phyloP scores from a whole-genome alignment of 2,329 filamentous ascomycete species.

The Scorias spongiosa region DNA sequence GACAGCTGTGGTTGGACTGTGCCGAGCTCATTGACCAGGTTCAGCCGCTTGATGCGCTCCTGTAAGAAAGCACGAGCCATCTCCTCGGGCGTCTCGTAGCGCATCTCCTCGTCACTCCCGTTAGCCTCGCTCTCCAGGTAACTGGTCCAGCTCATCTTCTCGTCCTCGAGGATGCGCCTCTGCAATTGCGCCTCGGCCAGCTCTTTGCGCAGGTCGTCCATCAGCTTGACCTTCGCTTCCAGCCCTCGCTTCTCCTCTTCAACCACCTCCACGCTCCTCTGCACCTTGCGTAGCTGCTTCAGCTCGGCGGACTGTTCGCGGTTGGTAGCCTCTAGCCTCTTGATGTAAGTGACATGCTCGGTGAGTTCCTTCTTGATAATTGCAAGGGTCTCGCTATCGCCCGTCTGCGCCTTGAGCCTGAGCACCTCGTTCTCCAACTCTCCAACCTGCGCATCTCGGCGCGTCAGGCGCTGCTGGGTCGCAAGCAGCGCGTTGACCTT shows the following conservation, averaged over 20 bases:
- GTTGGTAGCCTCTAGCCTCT: conserved; percentile 64
- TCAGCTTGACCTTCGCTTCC: conserved; percentile 59
- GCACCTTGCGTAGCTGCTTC: conserved; percentile 62
- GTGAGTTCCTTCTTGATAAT: conserved; percentile 78
- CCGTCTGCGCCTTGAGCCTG: conserved; percentile 69
- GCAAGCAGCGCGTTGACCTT: conserved; percentile 43
- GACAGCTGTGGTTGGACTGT: conserved; percentile 61
- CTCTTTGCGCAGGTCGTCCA: conserved; percentile 60
- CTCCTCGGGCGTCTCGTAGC: conserved; percentile 78
- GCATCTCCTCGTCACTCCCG: conserved; percentile 28
- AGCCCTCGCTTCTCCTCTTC: conserved; percentile 87
- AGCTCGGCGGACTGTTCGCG: conserved; percentile 67
- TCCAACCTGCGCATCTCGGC: conserved; percentile 56
- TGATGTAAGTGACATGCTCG: conserved; percentile 85
- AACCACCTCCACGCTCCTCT: conserved; percentile 81
- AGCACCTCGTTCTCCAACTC: conserved; percentile 71
- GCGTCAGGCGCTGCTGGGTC: conserved; percentile 50
- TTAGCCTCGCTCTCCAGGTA: conserved; percentile 59
- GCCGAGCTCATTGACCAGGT: conserved; percentile 68
- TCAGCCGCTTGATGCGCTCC: conserved; percentile 64
- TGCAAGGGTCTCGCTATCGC: conserved; percentile 69
- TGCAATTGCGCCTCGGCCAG: conserved; percentile 47
- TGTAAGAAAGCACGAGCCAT: conserved; percentile 72
- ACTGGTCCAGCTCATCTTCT: conserved; percentile 71
- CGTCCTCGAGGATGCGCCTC: conserved; percentile 75